A percentile compares a stretch with the other conserved stretches of the same genome.
Conservation (phyloP, 352 stramenopile genomes). For the Globisporangium nunn region DNA sequence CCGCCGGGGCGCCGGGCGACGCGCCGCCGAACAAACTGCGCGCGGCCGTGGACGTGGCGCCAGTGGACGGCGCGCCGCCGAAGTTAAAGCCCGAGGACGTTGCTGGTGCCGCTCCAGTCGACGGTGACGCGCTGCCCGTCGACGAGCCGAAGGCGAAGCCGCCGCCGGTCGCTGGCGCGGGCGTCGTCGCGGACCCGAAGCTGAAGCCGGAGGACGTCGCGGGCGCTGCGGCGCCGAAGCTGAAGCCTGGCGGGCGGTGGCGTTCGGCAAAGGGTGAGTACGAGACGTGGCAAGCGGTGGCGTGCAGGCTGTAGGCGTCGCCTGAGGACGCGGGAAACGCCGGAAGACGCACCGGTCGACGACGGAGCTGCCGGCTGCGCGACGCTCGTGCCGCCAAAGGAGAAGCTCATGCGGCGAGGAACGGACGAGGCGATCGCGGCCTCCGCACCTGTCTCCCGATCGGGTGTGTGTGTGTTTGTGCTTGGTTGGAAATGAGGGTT, state of each 20-base stretch:
- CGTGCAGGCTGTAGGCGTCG: too few relatives aligned
- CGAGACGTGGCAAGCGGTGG: too few relatives aligned
- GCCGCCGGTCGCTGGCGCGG: constrained; percentile 11
- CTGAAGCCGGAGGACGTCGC: constrained; percentile 11
- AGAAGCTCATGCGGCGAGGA: constrained; percentile 21
- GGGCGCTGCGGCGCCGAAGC: constrained; percentile 24
- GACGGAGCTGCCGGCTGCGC: constrained; percentile 14
- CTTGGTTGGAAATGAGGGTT: too few relatives aligned
- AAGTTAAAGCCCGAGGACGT: constrained; percentile 10
- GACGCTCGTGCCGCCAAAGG: constrained; percentile 23
- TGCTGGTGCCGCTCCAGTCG: constrained; percentile 3
- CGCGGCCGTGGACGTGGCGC: constrained; percentile 7
- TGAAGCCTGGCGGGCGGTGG: constrained; percentile 22
- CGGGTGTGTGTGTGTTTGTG: background rate
- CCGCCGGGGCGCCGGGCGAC: constrained; percentile 3
- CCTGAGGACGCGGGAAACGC: too few relatives aligned
- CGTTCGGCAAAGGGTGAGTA: too few relatives aligned
- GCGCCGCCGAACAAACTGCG: constrained; percentile 19
- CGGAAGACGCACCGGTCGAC: constrained; percentile 17
- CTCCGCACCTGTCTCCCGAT: too few relatives aligned
- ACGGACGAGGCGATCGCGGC: background rate
- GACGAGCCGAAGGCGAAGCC: constrained; percentile 25
- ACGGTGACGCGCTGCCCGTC: constrained; percentile 10
- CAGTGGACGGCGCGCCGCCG: background rate
- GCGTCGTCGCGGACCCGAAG: constrained; percentile 12